These are phyloP conservation scores for Sporobolus alterniflorus DNA, from an alignment of 202 grass and related monocot genomes.

Conservation along the genomic window DNA sequence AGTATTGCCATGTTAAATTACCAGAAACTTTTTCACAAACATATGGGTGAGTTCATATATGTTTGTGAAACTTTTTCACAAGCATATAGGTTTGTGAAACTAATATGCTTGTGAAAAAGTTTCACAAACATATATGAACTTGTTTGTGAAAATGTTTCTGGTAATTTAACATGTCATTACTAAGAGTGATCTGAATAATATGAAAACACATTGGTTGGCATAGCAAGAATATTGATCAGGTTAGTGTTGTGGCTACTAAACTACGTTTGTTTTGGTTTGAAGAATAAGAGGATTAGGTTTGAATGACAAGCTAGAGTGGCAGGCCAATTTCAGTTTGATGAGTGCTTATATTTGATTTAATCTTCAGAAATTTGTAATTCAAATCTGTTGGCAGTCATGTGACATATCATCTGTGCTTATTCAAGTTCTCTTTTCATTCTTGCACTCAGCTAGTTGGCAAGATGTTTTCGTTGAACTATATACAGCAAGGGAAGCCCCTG, in stretches of 20 bases:
- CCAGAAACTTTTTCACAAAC: no score
- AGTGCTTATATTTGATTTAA: constrained; percentile 21
- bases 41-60: no score
- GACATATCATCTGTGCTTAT: constrained; percentile 8
- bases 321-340: background rate
- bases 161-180: background rate
- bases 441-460: background rate
- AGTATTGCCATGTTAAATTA: no score
- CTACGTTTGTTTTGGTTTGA: background rate
- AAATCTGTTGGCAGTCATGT: background rate
- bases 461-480: no score
- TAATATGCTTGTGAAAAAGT: no score
- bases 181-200: constrained; percentile 6
- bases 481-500: no score
- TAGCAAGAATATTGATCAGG: constrained; percentile 22
- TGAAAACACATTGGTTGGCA: constrained; percentile 3
- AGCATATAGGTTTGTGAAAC: no score
- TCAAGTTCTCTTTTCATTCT: constrained; percentile 16
- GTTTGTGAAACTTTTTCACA: no score
- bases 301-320: constrained; percentile 12
- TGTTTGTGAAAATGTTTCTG: no score
- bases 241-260: constrained; percentile 13
- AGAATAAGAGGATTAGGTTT: background rate
- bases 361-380: background rate
- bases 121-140: no score